Conservation (phyloP, 306 rosid species). For the Prunus fruticosa region DNA sequence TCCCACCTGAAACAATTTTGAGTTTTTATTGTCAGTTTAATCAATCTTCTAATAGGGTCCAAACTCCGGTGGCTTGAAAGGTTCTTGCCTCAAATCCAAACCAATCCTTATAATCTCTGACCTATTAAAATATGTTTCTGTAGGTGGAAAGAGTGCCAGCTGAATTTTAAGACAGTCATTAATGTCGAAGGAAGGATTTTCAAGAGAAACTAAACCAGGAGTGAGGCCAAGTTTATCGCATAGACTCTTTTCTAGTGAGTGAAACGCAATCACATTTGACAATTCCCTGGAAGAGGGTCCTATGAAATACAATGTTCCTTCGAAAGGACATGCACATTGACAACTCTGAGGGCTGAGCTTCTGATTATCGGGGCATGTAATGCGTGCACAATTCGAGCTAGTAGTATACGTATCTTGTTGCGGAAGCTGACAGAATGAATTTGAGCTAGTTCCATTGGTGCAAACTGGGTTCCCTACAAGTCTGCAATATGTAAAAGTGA, state of each 20-base stretch:
- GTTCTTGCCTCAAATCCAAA: no score
- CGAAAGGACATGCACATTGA: conserved; percentile 78
- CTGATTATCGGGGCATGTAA: conserved; percentile 55
- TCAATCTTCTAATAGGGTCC: conserved; percentile 55
- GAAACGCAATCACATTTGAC: conserved; percentile 50
- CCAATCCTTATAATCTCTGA: conserved; percentile 78
- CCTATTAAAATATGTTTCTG: conserved; percentile 58
- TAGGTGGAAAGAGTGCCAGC: conserved; percentile 74
- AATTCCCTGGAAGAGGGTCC: conserved; percentile 75
- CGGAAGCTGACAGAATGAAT: conserved; percentile 57
- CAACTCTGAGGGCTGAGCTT: conserved; percentile 85
- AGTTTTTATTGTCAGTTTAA: conserved; percentile 26
- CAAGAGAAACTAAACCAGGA: conserved; percentile 78
- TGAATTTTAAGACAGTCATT: conserved; percentile 82
- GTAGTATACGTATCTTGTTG: conserved; percentile 62
- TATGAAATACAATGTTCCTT: conserved; percentile 74
- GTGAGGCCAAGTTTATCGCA: conserved; percentile 59
- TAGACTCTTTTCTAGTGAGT: conserved; percentile 64
- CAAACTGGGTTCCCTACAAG: conserved; percentile 87
- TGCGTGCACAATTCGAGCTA: conserved; percentile 54
- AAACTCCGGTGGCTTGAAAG: conserved; percentile 37
- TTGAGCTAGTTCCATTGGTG: conserved; percentile 26
- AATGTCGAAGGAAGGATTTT: conserved; percentile 63
- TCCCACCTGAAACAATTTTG: conserved; percentile 37
- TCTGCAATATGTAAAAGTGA: conserved; percentile 40